A percentile compares a stretch with the other conserved stretches of the same genome.
These are phyloP conservation scores for Salix viminalis DNA, from an alignment of 345 rosid species.

Conservation along the genomic window DNA sequence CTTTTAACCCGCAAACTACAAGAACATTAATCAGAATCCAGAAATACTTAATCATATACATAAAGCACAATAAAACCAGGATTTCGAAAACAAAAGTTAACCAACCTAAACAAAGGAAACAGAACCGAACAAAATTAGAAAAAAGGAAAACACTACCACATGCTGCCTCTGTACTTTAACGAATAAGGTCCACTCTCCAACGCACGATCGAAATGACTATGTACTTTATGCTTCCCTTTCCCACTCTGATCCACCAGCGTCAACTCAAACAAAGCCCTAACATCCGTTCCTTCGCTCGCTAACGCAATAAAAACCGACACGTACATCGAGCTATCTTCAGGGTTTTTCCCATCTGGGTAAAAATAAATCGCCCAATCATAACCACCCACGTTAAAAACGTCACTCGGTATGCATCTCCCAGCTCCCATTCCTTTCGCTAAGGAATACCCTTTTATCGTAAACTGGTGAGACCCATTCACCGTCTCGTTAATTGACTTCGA, in stretches of 20 bases:
- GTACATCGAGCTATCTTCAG: slow-evolving; percentile 61
- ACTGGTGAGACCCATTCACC: slow-evolving; percentile 76
- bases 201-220: slow-evolving; percentile 91
- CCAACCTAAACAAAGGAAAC: neutral
- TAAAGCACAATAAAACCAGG: neutral
- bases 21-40: neutral
- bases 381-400: slow-evolving; percentile 77
- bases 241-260: slow-evolving; percentile 92
- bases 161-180: slow-evolving; percentile 80
- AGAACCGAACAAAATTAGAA: neutral
- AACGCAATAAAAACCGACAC: slow-evolving; percentile 86
- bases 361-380: slow-evolving; percentile 92
- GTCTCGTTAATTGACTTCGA: slow-evolving; percentile 70
- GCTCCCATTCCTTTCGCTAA: slow-evolving; percentile 77
- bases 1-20: neutral
- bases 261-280: slow-evolving; percentile 85
- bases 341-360: slow-evolving; percentile 88
- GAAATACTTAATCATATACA: neutral
- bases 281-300: slow-evolving; percentile 85
- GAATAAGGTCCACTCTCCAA: slow-evolving; percentile 87
- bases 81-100: neutral
- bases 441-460: slow-evolving; percentile 74
- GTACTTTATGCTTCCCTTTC: slow-evolving; percentile 80
- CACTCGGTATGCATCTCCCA: slow-evolving; percentile 78
- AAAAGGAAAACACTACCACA: slow-evolving; percentile 55